phyloP scores from a whole-genome alignment of 148 eudicot species.

The Gaultheria prostrata region DNA sequence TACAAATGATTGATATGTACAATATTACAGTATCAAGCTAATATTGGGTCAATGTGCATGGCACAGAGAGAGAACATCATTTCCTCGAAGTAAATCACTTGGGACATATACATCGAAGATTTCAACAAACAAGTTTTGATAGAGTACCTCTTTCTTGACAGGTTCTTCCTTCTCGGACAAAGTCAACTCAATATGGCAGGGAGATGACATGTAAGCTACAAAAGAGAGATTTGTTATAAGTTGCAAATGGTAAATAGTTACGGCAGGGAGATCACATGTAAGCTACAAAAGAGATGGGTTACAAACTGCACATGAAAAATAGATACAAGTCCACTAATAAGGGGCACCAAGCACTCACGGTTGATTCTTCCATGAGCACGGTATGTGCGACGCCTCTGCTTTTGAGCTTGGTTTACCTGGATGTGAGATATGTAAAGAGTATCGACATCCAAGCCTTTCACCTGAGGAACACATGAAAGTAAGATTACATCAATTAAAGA shows the following conservation, averaged over 20 bases:
- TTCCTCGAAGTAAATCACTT: neutral
- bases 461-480: constrained; percentile 22
- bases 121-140: neutral
- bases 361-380: constrained; percentile 67
- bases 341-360: constrained; percentile 29
- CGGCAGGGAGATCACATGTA: constrained; percentile 65
- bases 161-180: constrained; percentile 62
- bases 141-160: constrained; percentile 50
- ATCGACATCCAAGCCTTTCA: constrained; percentile 61
- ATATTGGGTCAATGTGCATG: neutral
- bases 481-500: neutral
- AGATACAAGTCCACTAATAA: neutral
- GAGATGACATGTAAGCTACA: constrained; percentile 63
- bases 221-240: neutral
- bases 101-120: neutral
- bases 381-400: constrained; percentile 63
- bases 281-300: constrained; percentile 24
- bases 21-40: neutral
- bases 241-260: constrained; percentile 4
- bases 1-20: neutral
- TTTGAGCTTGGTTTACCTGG: constrained; percentile 64
- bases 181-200: constrained; percentile 56
- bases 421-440: constrained; percentile 58
- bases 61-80: neutral
- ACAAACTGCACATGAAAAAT: neutral